phyloP scores from a whole-genome alignment of 139 green algal species.

The Haematococcus lacustris region DNA sequence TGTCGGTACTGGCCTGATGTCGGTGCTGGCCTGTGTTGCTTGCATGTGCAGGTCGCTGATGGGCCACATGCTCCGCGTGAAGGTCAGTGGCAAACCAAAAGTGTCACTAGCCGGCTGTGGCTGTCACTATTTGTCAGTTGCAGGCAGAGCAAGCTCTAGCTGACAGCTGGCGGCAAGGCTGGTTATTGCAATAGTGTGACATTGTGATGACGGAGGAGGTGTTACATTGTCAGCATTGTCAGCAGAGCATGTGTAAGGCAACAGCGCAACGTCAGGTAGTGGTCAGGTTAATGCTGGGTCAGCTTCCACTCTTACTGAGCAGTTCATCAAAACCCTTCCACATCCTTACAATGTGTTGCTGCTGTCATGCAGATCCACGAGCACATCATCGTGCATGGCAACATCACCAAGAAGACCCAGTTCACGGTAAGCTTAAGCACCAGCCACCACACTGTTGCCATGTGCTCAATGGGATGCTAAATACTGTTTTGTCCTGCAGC shows the following conservation, averaged over 20 bases:
- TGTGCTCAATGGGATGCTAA: no score
- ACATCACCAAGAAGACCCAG: slow-evolving; percentile 39
- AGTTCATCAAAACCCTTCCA: neutral
- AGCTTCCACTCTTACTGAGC: no score
- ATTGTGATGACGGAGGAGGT: neutral
- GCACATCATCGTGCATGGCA: no score
- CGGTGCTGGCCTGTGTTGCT: neutral
- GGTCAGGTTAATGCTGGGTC: no score
- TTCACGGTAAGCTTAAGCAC: no score
- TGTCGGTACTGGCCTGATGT: neutral
- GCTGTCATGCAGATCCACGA: slow-evolving; percentile 36
- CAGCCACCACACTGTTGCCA: no score
- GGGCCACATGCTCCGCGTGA: slow-evolving; percentile 35
- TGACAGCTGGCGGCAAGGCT: neutral
- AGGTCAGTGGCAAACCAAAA: slow-evolving; percentile 13
- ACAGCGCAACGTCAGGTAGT: no score
- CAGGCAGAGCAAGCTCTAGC: neutral
- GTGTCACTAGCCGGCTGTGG: neutral
- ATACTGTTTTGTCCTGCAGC: no score
- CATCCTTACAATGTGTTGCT: slow-evolving; percentile 36
- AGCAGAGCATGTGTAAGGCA: no score
- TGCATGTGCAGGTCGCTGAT: slow-evolving; percentile 28
- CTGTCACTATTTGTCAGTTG: neutral
- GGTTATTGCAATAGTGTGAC: neutral
- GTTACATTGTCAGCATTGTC: no score